Conservation (phyloP, 352 stramenopile species). For the Aphanomyces euteiches region DNA sequence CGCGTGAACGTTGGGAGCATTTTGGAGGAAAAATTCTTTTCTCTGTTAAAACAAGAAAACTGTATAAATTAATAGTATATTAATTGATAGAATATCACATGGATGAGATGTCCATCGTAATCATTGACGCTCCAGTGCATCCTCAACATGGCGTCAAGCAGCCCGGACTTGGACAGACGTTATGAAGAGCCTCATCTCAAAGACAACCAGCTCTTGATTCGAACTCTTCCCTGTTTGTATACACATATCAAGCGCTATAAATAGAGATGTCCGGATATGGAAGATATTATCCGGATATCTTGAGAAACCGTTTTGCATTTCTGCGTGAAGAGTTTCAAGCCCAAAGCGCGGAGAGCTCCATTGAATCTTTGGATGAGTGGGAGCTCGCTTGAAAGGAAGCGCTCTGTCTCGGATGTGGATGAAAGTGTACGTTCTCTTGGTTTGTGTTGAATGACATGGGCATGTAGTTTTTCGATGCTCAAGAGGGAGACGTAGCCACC, state of each 20-base stretch:
- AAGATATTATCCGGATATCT: conserved; percentile 17
- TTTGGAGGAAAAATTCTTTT: background rate
- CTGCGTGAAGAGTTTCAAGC: background rate
- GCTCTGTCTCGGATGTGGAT: background rate
- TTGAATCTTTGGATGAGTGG: conserved; percentile 21
- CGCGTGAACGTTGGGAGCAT: conserved; percentile 32
- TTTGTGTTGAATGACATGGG: background rate
- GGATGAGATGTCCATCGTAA: background rate
- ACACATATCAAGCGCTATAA: background rate
- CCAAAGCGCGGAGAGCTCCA: conserved; percentile 4
- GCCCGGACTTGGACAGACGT: no score
- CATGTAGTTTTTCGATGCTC: conserved; percentile 13
- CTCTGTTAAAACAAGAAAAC: background rate
- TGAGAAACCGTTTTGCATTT: conserved; percentile 5
- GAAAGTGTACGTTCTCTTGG: conserved; percentile 5
- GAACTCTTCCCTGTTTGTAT: no score
- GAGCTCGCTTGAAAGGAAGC: conserved; percentile 12
- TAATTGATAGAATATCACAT: conserved; percentile 2
- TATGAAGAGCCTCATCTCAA: no score
- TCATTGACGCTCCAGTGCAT: no score
- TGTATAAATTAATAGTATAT: background rate
- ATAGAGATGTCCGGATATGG: conserved; percentile 6
- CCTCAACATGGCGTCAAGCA: no score
- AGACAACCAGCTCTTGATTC: no score
- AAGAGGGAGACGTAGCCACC: conserved; percentile 6